phyloP scores from a whole-genome alignment of 768 basidiomycete genomes.

The Cyclocybe cylindracea region DNA sequence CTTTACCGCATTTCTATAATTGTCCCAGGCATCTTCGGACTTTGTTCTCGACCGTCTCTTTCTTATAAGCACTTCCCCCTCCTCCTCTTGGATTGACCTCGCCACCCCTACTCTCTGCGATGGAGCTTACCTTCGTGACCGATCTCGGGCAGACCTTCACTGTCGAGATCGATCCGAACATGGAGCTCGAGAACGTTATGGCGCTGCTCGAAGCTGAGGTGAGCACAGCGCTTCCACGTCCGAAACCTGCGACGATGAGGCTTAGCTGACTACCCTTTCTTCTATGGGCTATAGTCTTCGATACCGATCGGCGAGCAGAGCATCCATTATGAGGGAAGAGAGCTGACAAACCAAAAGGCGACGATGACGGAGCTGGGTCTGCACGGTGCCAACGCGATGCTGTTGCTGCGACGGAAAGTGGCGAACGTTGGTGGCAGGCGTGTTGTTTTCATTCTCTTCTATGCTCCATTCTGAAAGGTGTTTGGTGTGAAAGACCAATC shows the following conservation, averaged over 20 bases:
- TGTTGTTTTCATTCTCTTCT: conserved; percentile 2
- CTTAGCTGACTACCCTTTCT: not conserved
- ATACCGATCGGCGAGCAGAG: conserved; percentile 74
- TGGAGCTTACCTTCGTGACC: conserved; percentile 74
- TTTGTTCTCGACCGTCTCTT: not conserved
- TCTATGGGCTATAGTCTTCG: conserved; percentile 54
- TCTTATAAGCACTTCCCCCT: not conserved
- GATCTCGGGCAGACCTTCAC: conserved; percentile 64
- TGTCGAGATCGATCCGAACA: conserved; percentile 85
- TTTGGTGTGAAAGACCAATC: conserved; percentile 45
- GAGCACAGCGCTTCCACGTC: conserved; percentile 24
- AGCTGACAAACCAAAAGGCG: conserved; percentile 63
- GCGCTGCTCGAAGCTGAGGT: conserved; percentile 96
- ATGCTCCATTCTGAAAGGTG: not conserved
- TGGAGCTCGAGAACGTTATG: conserved; percentile 92
- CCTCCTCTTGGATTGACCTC: conserved; percentile 6
- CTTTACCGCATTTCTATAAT: conserved; percentile 3
- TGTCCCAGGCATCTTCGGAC: not conserved
- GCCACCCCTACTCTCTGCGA: conserved; percentile 27
- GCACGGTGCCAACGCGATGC: conserved; percentile 55
- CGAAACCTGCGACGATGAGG: not conserved
- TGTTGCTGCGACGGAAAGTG: conserved; percentile 67
- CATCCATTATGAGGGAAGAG: conserved; percentile 66
- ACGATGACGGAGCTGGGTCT: conserved; percentile 73
- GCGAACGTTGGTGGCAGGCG: conserved; percentile 43